phyloP scores from a whole-genome alignment of 1,284 basidiomycete species.

The Ceratobasidium sp. region DNA sequence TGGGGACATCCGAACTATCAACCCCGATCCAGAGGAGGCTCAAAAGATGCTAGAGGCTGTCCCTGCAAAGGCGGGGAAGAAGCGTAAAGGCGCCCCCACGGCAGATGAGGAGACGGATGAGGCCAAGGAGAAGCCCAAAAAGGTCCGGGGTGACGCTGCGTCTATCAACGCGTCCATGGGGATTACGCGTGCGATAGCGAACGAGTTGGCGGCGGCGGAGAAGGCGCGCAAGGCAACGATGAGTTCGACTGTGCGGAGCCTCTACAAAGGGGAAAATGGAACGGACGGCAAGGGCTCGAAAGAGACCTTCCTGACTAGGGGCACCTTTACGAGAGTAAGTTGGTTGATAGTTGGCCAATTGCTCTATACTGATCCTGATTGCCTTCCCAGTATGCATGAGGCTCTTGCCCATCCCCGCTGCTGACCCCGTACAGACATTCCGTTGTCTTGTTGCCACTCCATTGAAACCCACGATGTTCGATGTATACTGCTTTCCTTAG shows the following conservation, averaged over 20 bases:
- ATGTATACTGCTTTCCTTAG: background rate
- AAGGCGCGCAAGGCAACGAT: constrained; percentile 77
- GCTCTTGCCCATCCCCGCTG: background rate
- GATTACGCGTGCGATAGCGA: constrained; percentile 55
- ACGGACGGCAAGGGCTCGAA: constrained; percentile 66
- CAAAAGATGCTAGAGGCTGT: constrained; percentile 66
- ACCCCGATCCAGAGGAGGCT: constrained; percentile 71
- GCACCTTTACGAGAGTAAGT: constrained; percentile 82
- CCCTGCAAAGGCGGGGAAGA: constrained; percentile 65
- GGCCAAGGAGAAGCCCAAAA: constrained; percentile 60
- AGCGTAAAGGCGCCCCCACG: constrained; percentile 62
- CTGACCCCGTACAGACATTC: too few relatives aligned
- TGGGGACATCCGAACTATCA: constrained; percentile 68
- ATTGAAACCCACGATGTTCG: background rate
- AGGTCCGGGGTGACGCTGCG: constrained; percentile 51
- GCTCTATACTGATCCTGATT: constrained; percentile 6
- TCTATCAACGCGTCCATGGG: constrained; percentile 40
- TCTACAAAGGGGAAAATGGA: constrained; percentile 68
- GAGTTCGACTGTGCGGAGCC: constrained; percentile 77
- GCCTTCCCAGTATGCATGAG: constrained; percentile 40
- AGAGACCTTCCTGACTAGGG: constrained; percentile 85
- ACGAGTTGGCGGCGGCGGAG: constrained; percentile 74
- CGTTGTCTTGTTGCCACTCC: background rate
- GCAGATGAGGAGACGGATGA: constrained; percentile 53
- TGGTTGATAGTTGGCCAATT: background rate